These are phyloP conservation scores for Inosperma sp. DNA, from an alignment of 768 basidiomycete species.

Conservation along the genomic window DNA sequence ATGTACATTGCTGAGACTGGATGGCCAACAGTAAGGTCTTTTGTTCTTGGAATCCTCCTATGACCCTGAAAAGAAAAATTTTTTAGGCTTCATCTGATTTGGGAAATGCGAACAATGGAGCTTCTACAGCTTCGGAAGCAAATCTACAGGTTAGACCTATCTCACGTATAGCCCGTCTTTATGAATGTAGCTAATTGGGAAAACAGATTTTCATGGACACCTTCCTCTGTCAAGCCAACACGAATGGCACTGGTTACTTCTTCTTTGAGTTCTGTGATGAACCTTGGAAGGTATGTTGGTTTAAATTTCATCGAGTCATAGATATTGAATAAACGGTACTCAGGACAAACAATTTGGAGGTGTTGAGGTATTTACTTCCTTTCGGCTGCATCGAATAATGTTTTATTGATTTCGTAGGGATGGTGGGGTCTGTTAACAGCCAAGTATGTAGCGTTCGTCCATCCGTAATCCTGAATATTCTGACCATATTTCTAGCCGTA, in stretches of 20 bases:
- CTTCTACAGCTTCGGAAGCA: slow-evolving; percentile 53
- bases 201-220: slow-evolving; percentile 72
- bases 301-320: slow-evolving; percentile 2
- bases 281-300: slow-evolving; percentile 69
- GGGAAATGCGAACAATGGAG: slow-evolving; percentile 60
- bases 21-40: slow-evolving; percentile 22
- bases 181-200: slow-evolving; percentile 3
- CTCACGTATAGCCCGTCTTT: background rate
- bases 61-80: slow-evolving; percentile 13
- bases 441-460: slow-evolving; percentile 29
- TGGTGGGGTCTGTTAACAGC: slow-evolving; percentile 46
- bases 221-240: slow-evolving; percentile 84
- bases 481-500: slow-evolving; percentile 42
- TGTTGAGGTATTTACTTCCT: slow-evolving; percentile 44
- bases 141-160: slow-evolving; percentile 49
- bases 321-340: slow-evolving; percentile 6
- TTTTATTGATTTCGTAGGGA: slow-evolving; percentile 16
- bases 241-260: slow-evolving; percentile 80
- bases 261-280: slow-evolving; percentile 85
- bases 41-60: background rate
- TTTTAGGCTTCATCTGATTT: slow-evolving; percentile 54
- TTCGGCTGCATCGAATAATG: background rate
- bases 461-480: background rate
- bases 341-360: slow-evolving; percentile 65
- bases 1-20: slow-evolving; percentile 96